A percentile compares a stretch with the other conserved stretches of the same genome.
Evolutionary conservation across 2,329 filamentous ascomycete genomes (phyloP).

Genomic region (Mariannaea elegans): DNA sequence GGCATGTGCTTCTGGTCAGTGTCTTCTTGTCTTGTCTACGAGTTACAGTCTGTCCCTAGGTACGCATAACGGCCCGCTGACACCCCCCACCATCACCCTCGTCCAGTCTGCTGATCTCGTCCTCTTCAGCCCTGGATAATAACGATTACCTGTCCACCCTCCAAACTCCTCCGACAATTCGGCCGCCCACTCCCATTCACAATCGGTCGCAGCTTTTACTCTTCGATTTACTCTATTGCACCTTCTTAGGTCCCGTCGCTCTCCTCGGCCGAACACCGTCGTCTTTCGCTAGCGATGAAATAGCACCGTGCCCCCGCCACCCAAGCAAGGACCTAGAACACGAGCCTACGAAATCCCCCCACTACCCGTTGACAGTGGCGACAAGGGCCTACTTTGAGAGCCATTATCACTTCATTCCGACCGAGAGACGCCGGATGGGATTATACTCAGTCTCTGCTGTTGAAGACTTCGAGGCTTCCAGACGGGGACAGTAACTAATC

Average conservation of each 20-base stretch:
- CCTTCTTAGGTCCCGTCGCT: conserved; percentile 5
- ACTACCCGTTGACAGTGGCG: conserved; percentile 24
- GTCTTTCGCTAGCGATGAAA: conserved; percentile 35
- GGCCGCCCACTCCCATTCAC: conserved; percentile 21
- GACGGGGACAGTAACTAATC: not conserved
- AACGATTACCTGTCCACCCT: conserved; percentile 7
- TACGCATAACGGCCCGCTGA: conserved; percentile 33
- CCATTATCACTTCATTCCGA: not conserved
- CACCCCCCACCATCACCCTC: conserved; percentile 33
- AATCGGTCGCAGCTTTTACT: conserved; percentile 22
- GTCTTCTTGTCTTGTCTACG: not conserved
- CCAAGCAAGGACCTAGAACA: conserved; percentile 22
- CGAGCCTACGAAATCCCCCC: conserved; percentile 19
- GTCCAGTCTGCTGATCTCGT: conserved; percentile 36
- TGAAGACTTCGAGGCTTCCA: conserved; percentile 1
- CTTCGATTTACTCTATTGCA: conserved; percentile 15
- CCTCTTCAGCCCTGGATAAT: conserved; percentile 17
- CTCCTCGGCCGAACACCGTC: conserved; percentile 9
- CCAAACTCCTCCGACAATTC: conserved; percentile 17
- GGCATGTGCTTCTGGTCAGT: conserved; percentile 31
- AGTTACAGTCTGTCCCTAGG: conserved; percentile 16
- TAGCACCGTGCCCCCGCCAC: conserved; percentile 29
- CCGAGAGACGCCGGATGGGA: conserved; percentile 6
- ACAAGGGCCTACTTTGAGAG: conserved; percentile 11
- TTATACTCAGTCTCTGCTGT: not conserved